These are phyloP conservation scores for Wallacemonas collosoma DNA, from an alignment of 208 protist species.

Conservation along the genomic window DNA sequence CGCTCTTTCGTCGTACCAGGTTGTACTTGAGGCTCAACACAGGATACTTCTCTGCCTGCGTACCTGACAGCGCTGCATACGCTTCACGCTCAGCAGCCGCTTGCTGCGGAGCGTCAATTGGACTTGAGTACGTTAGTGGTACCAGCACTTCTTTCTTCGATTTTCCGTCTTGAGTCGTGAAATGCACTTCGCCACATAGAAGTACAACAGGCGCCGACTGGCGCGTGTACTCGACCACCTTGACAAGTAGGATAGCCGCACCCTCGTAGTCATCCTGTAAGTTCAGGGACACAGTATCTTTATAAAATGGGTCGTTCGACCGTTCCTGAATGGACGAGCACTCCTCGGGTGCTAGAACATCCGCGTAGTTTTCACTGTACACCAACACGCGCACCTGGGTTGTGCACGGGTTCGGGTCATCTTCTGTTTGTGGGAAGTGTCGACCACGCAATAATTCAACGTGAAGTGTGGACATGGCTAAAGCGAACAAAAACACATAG, in stretches of 20 bases:
- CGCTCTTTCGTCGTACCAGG: constrained; percentile 5
- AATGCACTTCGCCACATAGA: constrained; percentile 29
- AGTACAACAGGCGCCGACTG: constrained; percentile 30
- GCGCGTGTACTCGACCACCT: constrained; percentile 44
- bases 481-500: background rate
- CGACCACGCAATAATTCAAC: constrained; percentile 56
- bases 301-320: constrained; percentile 71
- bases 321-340: constrained; percentile 44
- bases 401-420: constrained; percentile 62
- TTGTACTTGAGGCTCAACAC: constrained; percentile 27
- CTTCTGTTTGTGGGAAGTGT: constrained; percentile 62
- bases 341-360: constrained; percentile 21
- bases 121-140: constrained; percentile 27
- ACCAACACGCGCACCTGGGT: constrained; percentile 35
- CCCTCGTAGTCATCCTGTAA: constrained; percentile 24
- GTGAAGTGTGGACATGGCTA: constrained; percentile 19
- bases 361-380: constrained; percentile 18
- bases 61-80: background rate
- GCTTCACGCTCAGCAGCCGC: background rate
- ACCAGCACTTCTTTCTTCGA: constrained; percentile 39
- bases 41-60: constrained; percentile 15
- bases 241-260: constrained; percentile 26
- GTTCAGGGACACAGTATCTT: constrained; percentile 36
- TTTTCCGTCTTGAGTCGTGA: constrained; percentile 20
- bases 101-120: background rate